Evolutionary conservation across 1,139 yeast genomes (phyloP).

Genomic region (Blastobotrys petasosporus): DNA sequence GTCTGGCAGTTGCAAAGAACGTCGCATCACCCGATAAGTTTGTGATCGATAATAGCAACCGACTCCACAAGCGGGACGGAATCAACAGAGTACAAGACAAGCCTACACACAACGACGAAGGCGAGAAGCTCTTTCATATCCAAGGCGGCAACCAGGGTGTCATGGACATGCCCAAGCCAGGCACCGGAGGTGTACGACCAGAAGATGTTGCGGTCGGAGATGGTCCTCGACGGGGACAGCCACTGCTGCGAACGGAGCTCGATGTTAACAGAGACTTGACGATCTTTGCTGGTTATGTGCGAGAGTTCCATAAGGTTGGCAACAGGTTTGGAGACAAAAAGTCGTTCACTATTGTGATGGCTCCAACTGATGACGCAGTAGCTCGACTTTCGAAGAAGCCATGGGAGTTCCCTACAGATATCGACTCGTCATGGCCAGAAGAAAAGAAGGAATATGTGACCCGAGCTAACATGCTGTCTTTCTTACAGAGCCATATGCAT

Average conservation of each 20-base stretch:
- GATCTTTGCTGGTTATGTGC: constrained; percentile 31
- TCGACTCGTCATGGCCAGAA: constrained; percentile 14
- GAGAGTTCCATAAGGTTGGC: constrained; percentile 27
- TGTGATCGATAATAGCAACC: background rate
- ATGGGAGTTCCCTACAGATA: constrained; percentile 32
- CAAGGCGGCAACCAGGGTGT: constrained; percentile 9
- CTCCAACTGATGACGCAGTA: constrained; percentile 34
- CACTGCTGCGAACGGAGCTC: constrained; percentile 32
- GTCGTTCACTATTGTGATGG: constrained; percentile 30
- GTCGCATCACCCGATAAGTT: background rate
- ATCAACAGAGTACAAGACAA: constrained; percentile 10
- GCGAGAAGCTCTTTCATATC: constrained; percentile 18
- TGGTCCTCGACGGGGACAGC: constrained; percentile 30
- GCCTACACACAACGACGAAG: constrained; percentile 12
- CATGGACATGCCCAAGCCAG: constrained; percentile 9
- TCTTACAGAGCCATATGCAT: constrained; percentile 30
- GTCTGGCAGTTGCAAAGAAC: constrained; percentile 3
- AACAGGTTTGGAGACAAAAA: constrained; percentile 27
- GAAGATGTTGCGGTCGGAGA: constrained; percentile 23
- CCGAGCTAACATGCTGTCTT: constrained; percentile 26
- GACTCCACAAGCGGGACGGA: background rate
- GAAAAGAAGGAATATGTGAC: constrained; percentile 27
- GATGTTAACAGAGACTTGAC: constrained; percentile 30
- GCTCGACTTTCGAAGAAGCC: constrained; percentile 30
- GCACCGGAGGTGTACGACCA: constrained; percentile 21